Conservation (phyloP, 2,329 filamentous ascomycete species). For the Calycina herbarum region DNA sequence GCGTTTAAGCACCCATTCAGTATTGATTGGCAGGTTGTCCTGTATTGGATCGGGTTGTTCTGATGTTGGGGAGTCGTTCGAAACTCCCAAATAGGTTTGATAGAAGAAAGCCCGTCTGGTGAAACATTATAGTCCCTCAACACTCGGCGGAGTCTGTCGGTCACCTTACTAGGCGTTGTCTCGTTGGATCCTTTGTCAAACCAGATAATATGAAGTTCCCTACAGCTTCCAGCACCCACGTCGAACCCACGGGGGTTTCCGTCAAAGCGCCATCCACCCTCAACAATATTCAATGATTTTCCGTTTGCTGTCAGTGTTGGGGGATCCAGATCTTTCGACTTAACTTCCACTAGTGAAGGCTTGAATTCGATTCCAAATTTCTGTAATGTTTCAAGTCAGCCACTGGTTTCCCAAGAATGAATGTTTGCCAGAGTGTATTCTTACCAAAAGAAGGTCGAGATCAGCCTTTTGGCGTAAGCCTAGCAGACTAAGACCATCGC, state of each 20-base stretch:
- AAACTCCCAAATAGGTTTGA: not conserved
- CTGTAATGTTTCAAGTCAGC: not conserved
- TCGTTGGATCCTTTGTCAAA: not conserved
- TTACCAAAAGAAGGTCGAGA: not conserved
- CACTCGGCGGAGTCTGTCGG: not conserved
- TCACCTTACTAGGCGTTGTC: not conserved
- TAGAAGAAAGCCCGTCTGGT: not conserved
- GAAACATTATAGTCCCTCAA: not conserved
- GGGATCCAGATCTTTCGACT: not conserved
- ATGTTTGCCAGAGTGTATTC: not conserved
- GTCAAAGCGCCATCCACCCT: not conserved
- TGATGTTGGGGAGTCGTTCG: not conserved
- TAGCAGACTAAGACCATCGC: not conserved
- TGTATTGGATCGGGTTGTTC: not conserved
- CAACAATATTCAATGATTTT: not conserved
- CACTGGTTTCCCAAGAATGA: not conserved
- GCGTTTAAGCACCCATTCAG: not conserved
- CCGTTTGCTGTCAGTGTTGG: not conserved
- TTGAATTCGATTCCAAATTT: not conserved
- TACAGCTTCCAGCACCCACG: not conserved
- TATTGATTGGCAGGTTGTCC: not conserved
- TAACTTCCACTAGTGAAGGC: not conserved
- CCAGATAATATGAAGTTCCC: not conserved
- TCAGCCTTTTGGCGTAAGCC: not conserved
- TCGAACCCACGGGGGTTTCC: not conserved